Percentiles rank a stretch among this genome's conserved stretches.
These are phyloP conservation scores for Medicago arabica DNA, from an alignment of 306 rosid species.

Conservation along the genomic window DNA sequence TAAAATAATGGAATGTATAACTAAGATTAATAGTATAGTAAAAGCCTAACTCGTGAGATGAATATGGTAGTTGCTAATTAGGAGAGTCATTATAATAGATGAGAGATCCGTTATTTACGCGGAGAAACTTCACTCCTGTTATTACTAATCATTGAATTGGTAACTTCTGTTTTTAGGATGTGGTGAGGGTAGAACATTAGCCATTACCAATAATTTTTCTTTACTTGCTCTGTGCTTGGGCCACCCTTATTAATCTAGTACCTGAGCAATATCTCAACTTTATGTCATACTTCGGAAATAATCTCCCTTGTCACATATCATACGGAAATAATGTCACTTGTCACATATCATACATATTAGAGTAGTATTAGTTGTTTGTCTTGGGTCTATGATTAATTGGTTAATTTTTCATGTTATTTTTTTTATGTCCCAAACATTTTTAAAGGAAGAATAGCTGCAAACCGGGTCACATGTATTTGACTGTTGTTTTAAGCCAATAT, in stretches of 20 bases:
- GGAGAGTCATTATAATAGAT: background rate
- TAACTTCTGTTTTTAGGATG: background rate
- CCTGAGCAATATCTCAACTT: background rate
- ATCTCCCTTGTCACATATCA: background rate
- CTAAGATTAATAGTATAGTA: background rate
- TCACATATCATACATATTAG: constrained; percentile 1
- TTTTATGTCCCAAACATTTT: too few species aligned
- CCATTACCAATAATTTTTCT: background rate
- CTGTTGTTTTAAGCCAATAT: background rate
- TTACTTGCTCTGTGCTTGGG: background rate
- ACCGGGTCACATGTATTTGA: too few species aligned
- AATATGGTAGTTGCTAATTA: background rate
- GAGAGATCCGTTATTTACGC: background rate
- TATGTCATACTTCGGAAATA: constrained; percentile 1
- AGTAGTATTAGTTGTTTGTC: background rate
- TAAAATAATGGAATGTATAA: background rate
- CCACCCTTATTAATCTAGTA: background rate
- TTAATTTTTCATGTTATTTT: background rate
- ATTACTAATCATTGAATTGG: background rate
- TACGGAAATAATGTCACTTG: background rate
- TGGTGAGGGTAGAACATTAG: background rate
- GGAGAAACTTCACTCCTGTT: background rate
- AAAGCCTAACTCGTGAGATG: background rate
- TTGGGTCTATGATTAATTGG: background rate
- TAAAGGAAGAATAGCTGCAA: too few species aligned